phyloP scores from a whole-genome alignment of 2,329 filamentous ascomycete species.

The Exophiala dermatitidis region DNA sequence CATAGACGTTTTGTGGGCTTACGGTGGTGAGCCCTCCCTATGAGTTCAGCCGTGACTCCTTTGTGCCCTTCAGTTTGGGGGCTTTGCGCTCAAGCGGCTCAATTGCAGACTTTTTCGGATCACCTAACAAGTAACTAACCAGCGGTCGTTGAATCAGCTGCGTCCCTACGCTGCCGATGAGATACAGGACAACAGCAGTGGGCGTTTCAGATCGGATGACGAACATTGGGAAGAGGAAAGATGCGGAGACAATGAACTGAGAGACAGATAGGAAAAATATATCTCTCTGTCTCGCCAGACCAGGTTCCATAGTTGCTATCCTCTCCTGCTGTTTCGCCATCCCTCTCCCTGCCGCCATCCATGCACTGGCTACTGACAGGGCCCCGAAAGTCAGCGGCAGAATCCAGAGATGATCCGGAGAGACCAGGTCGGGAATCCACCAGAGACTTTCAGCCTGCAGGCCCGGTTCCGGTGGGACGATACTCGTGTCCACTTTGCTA shows the following conservation, averaged over 20 bases:
- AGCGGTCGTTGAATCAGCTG: conserved; percentile 16
- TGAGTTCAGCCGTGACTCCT: neutral
- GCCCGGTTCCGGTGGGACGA: conserved; percentile 40
- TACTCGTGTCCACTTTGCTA: conserved; percentile 17
- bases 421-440: conserved; percentile 53
- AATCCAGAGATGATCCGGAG: conserved; percentile 14
- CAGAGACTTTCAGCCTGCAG: conserved; percentile 51
- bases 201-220: conserved; percentile 13
- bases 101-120: neutral
- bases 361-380: conserved; percentile 12
- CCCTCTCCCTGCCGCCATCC: conserved; percentile 5
- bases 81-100: conserved; percentile 9
- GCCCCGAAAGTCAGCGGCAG: conserved; percentile 13
- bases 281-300: neutral
- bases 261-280: conserved; percentile 4
- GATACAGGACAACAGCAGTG: conserved; percentile 17
- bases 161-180: conserved; percentile 14
- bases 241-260: conserved; percentile 5
- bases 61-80: conserved; percentile 6
- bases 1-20: no score
- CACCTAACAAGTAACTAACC: conserved; percentile 6
- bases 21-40: neutral
- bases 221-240: conserved; percentile 10
- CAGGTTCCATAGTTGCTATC: neutral
- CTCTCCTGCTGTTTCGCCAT: conserved; percentile 1